phyloP scores from a whole-genome alignment of 345 rosid genomes.

The Salix viminalis region DNA sequence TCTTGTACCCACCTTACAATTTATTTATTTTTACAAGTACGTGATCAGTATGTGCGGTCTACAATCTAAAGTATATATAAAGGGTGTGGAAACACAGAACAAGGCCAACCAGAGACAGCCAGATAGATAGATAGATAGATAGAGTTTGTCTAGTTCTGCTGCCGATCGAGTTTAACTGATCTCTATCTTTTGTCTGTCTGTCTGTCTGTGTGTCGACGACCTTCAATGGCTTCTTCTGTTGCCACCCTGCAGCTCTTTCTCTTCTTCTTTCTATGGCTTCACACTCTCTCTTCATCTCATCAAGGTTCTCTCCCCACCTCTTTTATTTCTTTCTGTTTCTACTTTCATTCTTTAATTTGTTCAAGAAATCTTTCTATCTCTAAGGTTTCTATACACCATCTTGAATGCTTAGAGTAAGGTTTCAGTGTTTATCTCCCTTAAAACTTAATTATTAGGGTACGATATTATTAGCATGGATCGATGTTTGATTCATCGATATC shows the following conservation, averaged over 20 bases:
- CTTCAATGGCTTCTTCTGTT: constrained; percentile 16
- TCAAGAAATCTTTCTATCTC: not conserved
- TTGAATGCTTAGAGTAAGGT: not conserved
- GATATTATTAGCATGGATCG: not conserved
- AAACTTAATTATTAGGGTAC: not conserved
- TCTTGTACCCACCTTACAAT: fast-evolving
- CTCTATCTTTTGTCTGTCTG: not conserved
- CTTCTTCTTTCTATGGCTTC: constrained; percentile 9
- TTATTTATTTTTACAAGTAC: too few relatives aligned
- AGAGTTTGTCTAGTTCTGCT: not conserved
- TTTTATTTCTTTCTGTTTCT: not conserved
- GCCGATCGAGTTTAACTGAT: not conserved
- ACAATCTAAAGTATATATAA: not conserved
- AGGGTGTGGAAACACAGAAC: not conserved
- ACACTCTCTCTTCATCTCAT: constrained; percentile 16
- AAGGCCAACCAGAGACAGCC: constrained; percentile 27
- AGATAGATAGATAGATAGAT: constrained; percentile 20
- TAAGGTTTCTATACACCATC: not conserved
- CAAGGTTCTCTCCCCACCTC: constrained; percentile 12
- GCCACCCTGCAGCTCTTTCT: constrained; percentile 1
- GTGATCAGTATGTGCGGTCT: too few relatives aligned
- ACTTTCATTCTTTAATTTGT: not conserved
- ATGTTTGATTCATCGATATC: too few relatives aligned
- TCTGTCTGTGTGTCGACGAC: too few relatives aligned
- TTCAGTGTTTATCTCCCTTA: not conserved